These are phyloP conservation scores for Draba incana DNA, from an alignment of 345 rosid genomes.

Conservation along the genomic window DNA sequence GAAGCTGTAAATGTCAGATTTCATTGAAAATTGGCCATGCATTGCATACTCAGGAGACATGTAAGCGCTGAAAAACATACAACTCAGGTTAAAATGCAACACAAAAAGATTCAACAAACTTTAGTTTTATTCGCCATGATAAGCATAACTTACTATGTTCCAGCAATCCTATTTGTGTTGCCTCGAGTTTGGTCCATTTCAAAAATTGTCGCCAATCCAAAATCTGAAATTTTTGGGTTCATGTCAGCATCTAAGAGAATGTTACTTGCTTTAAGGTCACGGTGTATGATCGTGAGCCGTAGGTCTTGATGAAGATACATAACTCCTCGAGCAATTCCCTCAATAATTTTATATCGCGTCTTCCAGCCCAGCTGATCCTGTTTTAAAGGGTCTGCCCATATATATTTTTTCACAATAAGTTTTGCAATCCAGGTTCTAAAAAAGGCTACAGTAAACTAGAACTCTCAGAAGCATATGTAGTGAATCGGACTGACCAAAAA, in stretches of 20 bases:
- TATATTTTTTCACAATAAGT: neutral
- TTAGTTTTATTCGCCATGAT: no score
- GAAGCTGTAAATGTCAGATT: constrained; percentile 35
- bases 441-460: no score
- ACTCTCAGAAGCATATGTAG: no score
- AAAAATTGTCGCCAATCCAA: constrained; percentile 7
- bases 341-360: constrained; percentile 1
- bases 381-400: neutral
- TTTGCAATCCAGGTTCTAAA: no score
- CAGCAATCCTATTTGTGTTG: no score
- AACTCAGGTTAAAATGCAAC: no score
- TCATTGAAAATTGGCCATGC: constrained; percentile 26
- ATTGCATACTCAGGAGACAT: constrained; percentile 34
- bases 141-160: no score
- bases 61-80: constrained; percentile 17
- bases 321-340: constrained; percentile 1
- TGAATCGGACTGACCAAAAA: neutral
- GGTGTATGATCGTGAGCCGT: constrained; percentile 2
- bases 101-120: no score
- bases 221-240: constrained; percentile 11
- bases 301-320: constrained; percentile 9
- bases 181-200: neutral
- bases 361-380: neutral
- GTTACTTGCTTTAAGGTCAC: constrained; percentile 10
- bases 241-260: constrained; percentile 2